These are phyloP conservation scores for Fusarium sp. DNA, from an alignment of 2,329 filamentous ascomycete species.

Conservation along the genomic window DNA sequence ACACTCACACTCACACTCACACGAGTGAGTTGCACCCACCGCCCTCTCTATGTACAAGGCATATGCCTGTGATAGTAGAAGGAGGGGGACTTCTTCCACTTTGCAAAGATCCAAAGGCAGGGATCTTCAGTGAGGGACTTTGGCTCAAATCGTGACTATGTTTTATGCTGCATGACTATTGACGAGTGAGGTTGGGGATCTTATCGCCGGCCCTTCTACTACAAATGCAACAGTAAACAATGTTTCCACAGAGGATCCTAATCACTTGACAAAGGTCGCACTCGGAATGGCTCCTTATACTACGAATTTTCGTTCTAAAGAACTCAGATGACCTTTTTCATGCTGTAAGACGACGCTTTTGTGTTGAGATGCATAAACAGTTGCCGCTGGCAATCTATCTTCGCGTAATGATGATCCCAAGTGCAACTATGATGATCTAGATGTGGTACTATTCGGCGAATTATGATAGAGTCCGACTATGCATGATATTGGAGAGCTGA, in stretches of 20 bases:
- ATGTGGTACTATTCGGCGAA: neutral
- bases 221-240: neutral
- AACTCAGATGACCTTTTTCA: neutral
- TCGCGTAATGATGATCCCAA: neutral
- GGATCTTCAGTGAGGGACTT: slow-evolving; percentile 12
- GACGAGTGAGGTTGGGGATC: slow-evolving; percentile 1
- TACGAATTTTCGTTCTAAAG: neutral
- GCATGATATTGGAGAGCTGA: slow-evolving; percentile 1
- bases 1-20: slow-evolving; percentile 36
- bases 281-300: slow-evolving; percentile 1
- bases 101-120: neutral
- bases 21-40: slow-evolving; percentile 2
- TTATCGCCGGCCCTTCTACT: slow-evolving; percentile 3
- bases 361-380: slow-evolving; percentile 9
- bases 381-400: neutral
- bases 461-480: neutral
- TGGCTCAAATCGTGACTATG: slow-evolving; percentile 12
- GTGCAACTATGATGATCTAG: neutral
- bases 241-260: slow-evolving; percentile 14
- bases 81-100: slow-evolving; percentile 1
- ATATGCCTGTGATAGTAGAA: slow-evolving; percentile 11
- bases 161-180: slow-evolving; percentile 5
- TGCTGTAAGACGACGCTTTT: neutral
- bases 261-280: slow-evolving; percentile 27
- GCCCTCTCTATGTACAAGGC: slow-evolving; percentile 14